phyloP scores from a whole-genome alignment of 768 basidiomycete species.

The Rhodocollybia butyracea region DNA sequence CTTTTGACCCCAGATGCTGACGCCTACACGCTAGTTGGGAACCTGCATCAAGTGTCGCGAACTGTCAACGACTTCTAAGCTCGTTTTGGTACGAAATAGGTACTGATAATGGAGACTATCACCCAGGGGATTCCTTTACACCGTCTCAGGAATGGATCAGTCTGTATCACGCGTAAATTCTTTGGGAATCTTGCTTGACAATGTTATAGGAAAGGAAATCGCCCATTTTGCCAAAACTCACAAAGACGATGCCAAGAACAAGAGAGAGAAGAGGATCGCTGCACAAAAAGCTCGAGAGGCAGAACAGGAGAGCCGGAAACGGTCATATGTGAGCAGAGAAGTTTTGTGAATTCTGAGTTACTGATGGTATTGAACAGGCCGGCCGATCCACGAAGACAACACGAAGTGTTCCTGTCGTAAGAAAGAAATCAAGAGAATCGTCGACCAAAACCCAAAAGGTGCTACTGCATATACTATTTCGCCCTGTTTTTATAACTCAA shows the following conservation, averaged over 20 bases:
- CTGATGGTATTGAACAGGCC: too few relatives aligned
- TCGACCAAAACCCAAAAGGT: too few relatives aligned
- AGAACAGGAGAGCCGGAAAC: conserved; percentile 7
- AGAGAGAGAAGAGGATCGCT: conserved; percentile 13
- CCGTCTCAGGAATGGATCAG: conserved; percentile 58
- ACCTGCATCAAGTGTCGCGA: conserved; percentile 52
- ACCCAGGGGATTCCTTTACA: conserved; percentile 37
- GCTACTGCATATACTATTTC: too few relatives aligned
- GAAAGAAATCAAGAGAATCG: too few relatives aligned
- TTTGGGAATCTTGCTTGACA: conserved; percentile 9
- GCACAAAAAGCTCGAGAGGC: background rate
- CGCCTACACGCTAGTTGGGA: conserved; percentile 57
- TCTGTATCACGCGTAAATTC: conserved; percentile 20
- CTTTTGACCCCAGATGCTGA: conserved; percentile 1
- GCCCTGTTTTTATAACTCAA: too few relatives aligned
- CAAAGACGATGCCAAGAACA: conserved; percentile 14
- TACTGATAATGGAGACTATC: conserved; percentile 52
- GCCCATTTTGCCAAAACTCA: conserved; percentile 31
- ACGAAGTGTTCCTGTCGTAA: too few relatives aligned
- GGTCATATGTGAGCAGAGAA: conserved; percentile 15
- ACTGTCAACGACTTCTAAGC: conserved; percentile 55
- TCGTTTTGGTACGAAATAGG: conserved; percentile 68
- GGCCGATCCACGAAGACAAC: too few relatives aligned
- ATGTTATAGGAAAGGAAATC: conserved; percentile 31
- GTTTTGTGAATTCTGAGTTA: background rate